Percentiles rank a stretch among this genome's conserved stretches.
These are phyloP conservation scores for Saksenaea oblongispora DNA, from an alignment of 371 early-diverging fungal species.

Conservation along the genomic window DNA sequence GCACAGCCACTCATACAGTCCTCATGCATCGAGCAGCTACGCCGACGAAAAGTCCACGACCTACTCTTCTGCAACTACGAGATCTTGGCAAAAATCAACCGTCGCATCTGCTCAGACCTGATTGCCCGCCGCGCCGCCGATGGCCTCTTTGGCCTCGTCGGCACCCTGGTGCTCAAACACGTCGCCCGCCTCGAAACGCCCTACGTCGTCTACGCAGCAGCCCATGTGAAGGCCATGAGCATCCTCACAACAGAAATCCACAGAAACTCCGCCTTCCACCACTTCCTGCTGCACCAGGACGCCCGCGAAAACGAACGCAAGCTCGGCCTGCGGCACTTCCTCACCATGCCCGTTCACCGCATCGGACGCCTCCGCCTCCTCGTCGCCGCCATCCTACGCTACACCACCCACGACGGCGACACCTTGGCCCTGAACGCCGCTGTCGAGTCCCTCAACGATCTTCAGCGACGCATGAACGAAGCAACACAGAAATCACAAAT, in stretches of 20 bases:
- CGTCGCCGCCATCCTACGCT: slow-evolving; percentile 30
- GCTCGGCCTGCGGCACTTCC: slow-evolving; percentile 34
- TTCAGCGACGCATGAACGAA: slow-evolving; percentile 32
- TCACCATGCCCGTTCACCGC: slow-evolving; percentile 36
- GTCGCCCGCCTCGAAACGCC: slow-evolving; percentile 13
- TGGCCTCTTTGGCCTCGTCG: not conserved
- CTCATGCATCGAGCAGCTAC: slow-evolving; percentile 10
- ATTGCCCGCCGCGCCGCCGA: not conserved
- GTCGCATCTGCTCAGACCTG: slow-evolving; percentile 18
- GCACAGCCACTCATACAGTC: slow-evolving; percentile 29
- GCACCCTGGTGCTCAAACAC: slow-evolving; percentile 11
- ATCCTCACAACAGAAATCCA: slow-evolving; percentile 17
- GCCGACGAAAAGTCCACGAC: slow-evolving; percentile 26
- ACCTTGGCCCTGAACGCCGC: slow-evolving; percentile 25
- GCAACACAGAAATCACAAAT: slow-evolving; percentile 18
- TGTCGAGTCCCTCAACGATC: slow-evolving; percentile 25
- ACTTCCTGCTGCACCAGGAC: slow-evolving; percentile 25
- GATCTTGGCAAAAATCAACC: slow-evolving; percentile 22
- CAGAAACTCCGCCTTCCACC: slow-evolving; percentile 21
- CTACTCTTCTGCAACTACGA: slow-evolving; percentile 38
- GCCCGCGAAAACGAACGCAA: slow-evolving; percentile 22
- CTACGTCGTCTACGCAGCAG: slow-evolving; percentile 17
- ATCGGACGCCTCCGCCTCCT: slow-evolving; percentile 36
- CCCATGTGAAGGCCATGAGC: slow-evolving; percentile 16
- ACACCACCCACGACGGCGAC: slow-evolving; percentile 32